A percentile compares a stretch with the other conserved stretches of the same genome.
These are phyloP conservation scores for Camellia sinensis DNA, from an alignment of 148 eudicot species.

Conservation along the genomic window DNA sequence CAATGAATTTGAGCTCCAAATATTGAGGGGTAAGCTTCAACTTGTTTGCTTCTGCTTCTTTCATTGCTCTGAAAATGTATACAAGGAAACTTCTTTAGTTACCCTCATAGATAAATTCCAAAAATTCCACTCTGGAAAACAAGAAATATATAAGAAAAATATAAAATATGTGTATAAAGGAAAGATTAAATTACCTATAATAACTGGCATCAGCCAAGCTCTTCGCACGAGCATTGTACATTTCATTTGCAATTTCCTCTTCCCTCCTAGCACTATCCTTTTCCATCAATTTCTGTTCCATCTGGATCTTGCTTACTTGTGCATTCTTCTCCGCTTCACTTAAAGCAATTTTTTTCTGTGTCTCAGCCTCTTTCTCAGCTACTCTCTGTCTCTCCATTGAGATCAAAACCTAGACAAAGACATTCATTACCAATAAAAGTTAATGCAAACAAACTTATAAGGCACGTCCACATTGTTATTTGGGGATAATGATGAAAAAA, in stretches of 20 bases:
- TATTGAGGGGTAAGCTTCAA: constrained; percentile 79
- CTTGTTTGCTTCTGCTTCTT: constrained; percentile 90
- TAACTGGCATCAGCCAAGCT: constrained; percentile 81
- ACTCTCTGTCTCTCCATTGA: constrained; percentile 90
- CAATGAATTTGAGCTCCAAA: constrained; percentile 80
- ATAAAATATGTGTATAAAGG: background rate
- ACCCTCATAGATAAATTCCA: too few relatives aligned
- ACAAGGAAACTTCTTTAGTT: constrained; percentile 5
- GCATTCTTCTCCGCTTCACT: constrained; percentile 93
- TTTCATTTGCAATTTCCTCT: constrained; percentile 80
- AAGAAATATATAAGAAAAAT: background rate
- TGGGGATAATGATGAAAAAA: too few relatives aligned
- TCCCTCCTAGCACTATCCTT: constrained; percentile 81
- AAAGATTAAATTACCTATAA: constrained; percentile 43
- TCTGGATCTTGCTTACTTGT: constrained; percentile 79
- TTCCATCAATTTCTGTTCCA: constrained; percentile 92
- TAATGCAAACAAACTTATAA: background rate
- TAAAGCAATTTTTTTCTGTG: constrained; percentile 85
- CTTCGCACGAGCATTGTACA: constrained; percentile 85
- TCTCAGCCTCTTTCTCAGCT: constrained; percentile 94
- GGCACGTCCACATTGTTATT: too few relatives aligned
- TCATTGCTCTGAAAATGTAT: constrained; percentile 54
- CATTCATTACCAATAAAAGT: constrained; percentile 12
- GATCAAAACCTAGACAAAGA: constrained; percentile 61
- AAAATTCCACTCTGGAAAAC: background rate